Evolutionary conservation across 2,329 filamentous ascomycete species (phyloP).

Genomic region (Bipolaris oryzae): DNA sequence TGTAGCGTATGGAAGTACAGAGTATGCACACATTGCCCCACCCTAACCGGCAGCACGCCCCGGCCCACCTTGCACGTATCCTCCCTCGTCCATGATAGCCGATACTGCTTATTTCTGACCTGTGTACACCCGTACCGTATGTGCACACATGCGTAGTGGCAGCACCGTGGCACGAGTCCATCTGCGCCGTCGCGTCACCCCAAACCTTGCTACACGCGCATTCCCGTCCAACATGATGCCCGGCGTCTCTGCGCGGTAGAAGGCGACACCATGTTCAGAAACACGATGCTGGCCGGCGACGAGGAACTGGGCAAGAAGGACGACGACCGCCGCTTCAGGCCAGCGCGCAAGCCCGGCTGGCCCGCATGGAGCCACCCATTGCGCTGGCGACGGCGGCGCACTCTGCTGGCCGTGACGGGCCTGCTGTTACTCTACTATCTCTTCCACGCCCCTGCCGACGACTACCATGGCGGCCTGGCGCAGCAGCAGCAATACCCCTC

Average conservation of each 20-base stretch:
- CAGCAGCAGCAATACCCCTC: constrained; percentile 1
- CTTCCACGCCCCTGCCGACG: constrained; percentile 50
- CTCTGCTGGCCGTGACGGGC: constrained; percentile 44
- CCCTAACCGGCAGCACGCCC: too few species aligned
- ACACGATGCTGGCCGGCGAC: constrained; percentile 58
- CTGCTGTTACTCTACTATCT: constrained; percentile 66
- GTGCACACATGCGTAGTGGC: background rate
- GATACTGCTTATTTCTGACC: background rate
- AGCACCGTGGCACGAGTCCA: background rate
- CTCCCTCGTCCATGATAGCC: background rate
- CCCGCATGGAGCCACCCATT: constrained; percentile 33
- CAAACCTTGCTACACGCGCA: background rate
- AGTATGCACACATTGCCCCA: background rate
- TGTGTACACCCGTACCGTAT: background rate
- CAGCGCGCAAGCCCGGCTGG: constrained; percentile 44
- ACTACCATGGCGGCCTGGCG: background rate
- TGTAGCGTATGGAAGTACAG: too few species aligned
- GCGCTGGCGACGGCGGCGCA: constrained; percentile 59
- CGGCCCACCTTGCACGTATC: background rate
- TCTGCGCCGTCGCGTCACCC: background rate
- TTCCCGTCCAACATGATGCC: constrained; percentile 29
- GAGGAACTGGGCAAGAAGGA: constrained; percentile 70
- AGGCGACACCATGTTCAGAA: constrained; percentile 43
- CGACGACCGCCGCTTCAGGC: constrained; percentile 60
- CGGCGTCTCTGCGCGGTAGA: constrained; percentile 35